Percentiles rank a stretch among this genome's conserved stretches.
Conservation (phyloP, 1,284 basidiomycete genomes). For the Taiwanofungus camphoratus region DNA sequence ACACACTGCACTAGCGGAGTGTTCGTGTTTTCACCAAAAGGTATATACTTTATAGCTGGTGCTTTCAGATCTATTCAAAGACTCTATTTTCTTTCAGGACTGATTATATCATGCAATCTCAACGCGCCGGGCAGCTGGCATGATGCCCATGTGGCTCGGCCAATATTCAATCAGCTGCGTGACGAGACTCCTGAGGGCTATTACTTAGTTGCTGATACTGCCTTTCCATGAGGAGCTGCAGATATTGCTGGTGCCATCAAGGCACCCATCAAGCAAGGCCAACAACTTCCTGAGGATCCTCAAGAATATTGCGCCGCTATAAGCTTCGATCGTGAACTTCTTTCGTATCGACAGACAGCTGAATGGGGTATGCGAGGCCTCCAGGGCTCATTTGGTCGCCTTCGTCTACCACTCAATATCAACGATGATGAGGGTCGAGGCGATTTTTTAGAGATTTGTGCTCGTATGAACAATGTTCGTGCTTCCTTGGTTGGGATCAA, state of each 20-base stretch:
- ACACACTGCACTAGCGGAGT: constrained; percentile 34
- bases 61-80: no score
- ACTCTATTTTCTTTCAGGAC: no score
- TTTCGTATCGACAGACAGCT: constrained; percentile 36
- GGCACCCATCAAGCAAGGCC: not conserved
- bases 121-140: not conserved
- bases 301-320: no score
- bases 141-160: not conserved
- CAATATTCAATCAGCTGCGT: not conserved
- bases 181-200: not conserved
- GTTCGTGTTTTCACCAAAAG: constrained; percentile 26
- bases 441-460: constrained; percentile 29
- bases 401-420: constrained; percentile 33
- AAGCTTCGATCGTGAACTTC: constrained; percentile 7
- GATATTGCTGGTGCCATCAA: not conserved
- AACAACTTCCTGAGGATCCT: not conserved
- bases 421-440: constrained; percentile 19
- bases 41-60: no score
- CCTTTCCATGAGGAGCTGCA: not conserved
- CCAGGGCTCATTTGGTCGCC: constrained; percentile 36
- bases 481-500: constrained; percentile 30
- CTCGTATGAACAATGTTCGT: constrained; percentile 28
- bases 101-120: not conserved
- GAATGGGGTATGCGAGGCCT: constrained; percentile 40
- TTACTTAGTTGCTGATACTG: not conserved